A percentile compares a stretch with the other conserved stretches of the same genome.
Evolutionary conservation across 2,329 filamentous ascomycete species (phyloP).

Genomic region (Pseudogymnoascus verrucosus): DNA sequence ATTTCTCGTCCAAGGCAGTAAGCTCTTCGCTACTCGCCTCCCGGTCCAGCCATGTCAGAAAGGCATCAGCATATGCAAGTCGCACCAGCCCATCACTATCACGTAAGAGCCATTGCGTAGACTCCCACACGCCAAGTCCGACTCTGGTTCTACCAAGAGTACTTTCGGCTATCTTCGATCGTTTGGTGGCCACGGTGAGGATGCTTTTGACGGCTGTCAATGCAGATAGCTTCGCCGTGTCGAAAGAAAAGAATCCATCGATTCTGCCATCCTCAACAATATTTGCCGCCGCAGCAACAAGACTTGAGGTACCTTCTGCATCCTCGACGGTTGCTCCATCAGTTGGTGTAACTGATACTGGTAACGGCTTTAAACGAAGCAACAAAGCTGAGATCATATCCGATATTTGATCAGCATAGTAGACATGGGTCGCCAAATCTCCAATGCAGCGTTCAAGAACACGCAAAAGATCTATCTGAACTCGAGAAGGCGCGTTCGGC

Average conservation of each 20-base stretch:
- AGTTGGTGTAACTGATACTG: conserved; percentile 35
- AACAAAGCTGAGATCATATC: conserved; percentile 87
- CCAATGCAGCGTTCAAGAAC: conserved; percentile 77
- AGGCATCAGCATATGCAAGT: conserved; percentile 74
- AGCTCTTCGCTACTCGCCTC: conserved; percentile 65
- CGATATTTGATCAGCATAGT: conserved; percentile 91
- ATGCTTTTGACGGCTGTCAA: conserved; percentile 77
- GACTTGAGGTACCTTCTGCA: conserved; percentile 35
- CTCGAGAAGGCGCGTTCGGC: conserved; percentile 40
- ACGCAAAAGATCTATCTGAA: conserved; percentile 55
- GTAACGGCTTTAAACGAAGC: conserved; percentile 62
- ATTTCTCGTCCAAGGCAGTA: conserved; percentile 47
- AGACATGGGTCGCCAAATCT: conserved; percentile 87
- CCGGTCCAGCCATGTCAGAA: conserved; percentile 76
- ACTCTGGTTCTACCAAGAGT: conserved; percentile 67
- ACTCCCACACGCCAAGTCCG: conserved; percentile 82
- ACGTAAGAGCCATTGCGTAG: conserved; percentile 86
- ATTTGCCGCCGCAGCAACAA: conserved; percentile 40
- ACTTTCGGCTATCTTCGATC: conserved; percentile 49
- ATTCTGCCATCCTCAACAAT: conserved; percentile 44
- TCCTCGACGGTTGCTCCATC: conserved; percentile 37
- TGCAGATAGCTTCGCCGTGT: conserved; percentile 55
- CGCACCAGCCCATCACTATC: conserved; percentile 72
- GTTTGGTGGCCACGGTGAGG: conserved; percentile 69
- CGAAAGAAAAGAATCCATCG: conserved; percentile 55